Evolutionary conservation across 441 rosid species (phyloP), one percentile per base, ranked within the genome.

Genomic region (Adansonia grandidieri): DNA sequence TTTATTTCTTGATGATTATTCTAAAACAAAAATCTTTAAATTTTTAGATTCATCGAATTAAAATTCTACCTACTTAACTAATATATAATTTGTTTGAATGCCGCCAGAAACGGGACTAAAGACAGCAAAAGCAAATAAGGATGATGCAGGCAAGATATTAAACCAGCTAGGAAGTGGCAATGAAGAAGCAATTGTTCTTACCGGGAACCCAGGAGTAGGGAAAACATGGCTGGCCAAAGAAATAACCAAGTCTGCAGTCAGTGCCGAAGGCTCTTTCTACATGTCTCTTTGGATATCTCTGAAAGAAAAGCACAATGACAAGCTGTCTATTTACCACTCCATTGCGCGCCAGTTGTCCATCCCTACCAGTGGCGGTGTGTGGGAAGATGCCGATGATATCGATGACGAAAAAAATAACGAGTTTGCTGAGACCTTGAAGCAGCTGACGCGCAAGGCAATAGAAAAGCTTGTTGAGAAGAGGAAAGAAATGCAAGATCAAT

Each of bases 141-240:
- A 2, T 15, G 9, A 32, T 0, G 62, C 24, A 9, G 32, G 1
- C 9, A 10, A 10, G 17, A 37, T 54, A 40, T 0, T 6, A 17
- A 0, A 6, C 0, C 2, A 0, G 51, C 32, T 72, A 15, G 28
- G 8, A 20, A 22, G 0, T 0, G 17, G 57, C 70, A n/a, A 40
- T 2, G 13, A 48, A 19, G 11, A 14, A 1, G 42, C 9, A 8
- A 67, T 88, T 63, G 51, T 85, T 20, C 57, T 89, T 45, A 28
- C 24, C 47, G 91, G 92, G 53, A 48, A 62, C n/a, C 75, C 75
- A 56, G 90, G 93, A 63, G 82, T 77, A 0, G 92, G 92, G 68
- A 91, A 91, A 83, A 86, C 92, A 2, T 79, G 89, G 90, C 61
- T 87, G 73, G 91, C 91, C 9, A 79, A 74, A 74, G 47, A 50